Base-by-base conservation (phyloP, 257 asterid genomes). In the Nicotiana paniculata region DNA sequence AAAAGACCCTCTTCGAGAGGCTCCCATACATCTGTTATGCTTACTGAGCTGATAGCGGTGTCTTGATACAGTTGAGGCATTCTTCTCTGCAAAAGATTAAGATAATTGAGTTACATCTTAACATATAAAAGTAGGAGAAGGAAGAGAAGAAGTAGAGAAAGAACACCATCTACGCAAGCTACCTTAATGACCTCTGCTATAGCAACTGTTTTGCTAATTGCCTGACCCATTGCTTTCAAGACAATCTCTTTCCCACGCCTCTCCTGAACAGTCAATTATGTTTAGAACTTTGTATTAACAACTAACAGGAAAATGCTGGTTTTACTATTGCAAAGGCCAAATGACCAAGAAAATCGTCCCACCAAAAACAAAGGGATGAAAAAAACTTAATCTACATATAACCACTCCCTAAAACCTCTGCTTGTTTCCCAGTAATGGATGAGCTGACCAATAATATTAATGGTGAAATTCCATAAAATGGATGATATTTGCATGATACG, bases 1-100 rank as follows among this genome's bases (percentile, higher is more conserved):
- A 92, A 89, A 86, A 96, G 99, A 78, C 99, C 99, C 90, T 96
- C 98, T 89, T 96, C 99, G 84, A 96, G 89, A 86, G 99, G 97
- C 86, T 94, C 99, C 91, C 97, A 96, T 17, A 93, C 87, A 84
- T 96, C 99, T 2, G 95, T 93, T 77, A 96, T 91, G 91, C 97
- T 96, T 83, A 92, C 87, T 75, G 99, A 96, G 85, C 97, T 90
- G 86, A 96, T 93, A 75, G 92, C 88, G 61, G 96, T 93, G 85
- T 93, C 96, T 70, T 96, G 99, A 87, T 96, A 93, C 86, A 96
- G 83, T 63, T 86, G 88, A 84, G 97, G 97, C 85, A 88, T 85
- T 84, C 97, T 94, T 88, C 89, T 91, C 99, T 96, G 89, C 80
- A 86, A 81, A 77, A 77, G 80, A 78, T 76, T 15, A 80, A 82